A percentile compares a stretch with the other conserved stretches of the same genome.
These are phyloP conservation scores for Dioscorea zingiberensis DNA, from an alignment of 106 monocot species.

Conservation along the genomic window DNA sequence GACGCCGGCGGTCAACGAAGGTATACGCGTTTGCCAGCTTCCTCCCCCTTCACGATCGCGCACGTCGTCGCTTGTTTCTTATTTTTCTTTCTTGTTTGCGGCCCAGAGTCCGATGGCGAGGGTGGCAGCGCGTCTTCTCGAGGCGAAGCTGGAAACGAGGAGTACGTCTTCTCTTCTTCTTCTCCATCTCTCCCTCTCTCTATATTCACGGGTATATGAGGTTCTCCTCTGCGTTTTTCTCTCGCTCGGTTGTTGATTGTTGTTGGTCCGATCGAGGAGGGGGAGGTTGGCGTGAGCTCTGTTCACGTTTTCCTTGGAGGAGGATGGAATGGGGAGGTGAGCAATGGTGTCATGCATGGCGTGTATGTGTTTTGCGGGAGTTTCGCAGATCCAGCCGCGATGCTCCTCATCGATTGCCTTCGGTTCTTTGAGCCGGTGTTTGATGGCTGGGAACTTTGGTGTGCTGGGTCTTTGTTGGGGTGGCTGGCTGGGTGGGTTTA, in stretches of 20 bases:
- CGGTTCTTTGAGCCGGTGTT: not conserved
- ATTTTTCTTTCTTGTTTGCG: not conserved
- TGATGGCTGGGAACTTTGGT: not conserved
- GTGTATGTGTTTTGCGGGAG: not conserved
- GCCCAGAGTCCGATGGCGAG: not conserved
- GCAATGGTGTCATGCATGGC: not conserved
- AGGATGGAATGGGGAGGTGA: not conserved
- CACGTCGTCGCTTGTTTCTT: not conserved
- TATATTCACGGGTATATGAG: not conserved
- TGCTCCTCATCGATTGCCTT: too few relatives aligned
- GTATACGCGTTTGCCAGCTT: not conserved
- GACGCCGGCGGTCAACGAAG: too few relatives aligned
- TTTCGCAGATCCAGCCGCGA: too few relatives aligned
- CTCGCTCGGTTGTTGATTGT: not conserved
- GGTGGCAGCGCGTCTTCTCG: not conserved
- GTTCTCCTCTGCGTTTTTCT: not conserved
- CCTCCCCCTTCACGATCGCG: not conserved
- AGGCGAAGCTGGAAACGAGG: not conserved
- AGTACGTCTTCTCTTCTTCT: not conserved
- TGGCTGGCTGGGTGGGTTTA: too few relatives aligned
- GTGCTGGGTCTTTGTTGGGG: not conserved
- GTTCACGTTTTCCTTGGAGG: not conserved
- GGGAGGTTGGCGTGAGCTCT: not conserved
- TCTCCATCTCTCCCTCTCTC: not conserved
- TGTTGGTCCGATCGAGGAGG: not conserved